Evolutionary conservation across 192 early-diverging fungal species (phyloP), one percentile per base, ranked within the genome.

Genomic region (Podila horticola): DNA sequence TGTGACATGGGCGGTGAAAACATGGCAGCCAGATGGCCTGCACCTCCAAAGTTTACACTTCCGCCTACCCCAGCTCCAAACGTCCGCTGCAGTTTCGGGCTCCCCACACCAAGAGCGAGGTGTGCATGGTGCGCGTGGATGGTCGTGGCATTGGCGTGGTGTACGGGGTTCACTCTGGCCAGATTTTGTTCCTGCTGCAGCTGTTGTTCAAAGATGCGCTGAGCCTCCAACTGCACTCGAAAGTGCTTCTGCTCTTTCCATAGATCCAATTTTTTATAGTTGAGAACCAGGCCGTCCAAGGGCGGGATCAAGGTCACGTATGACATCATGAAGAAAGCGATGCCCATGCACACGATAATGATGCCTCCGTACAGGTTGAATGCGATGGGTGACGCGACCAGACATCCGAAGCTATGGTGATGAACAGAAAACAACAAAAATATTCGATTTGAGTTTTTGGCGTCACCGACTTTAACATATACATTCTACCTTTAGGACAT

Each of bases 241-340:
- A 79, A 79, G 52, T 79, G 76, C n/a, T 66, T 79, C 50, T 79
- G 76, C 31, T 79, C 76, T 36, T 79, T 79, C 76, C 76, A 72
- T 36, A 59, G 70, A 38, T 68, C 76, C 48, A 72, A 60, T 26
- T 72, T 79, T 22, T 68, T 72, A 62, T 69, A 79, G 30, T 79
- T 79, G 51, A 79, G 68, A 22, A 79, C 72, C 17, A 79, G 50
- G 2, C 76, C 66, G 15, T 79, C 76, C 22, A 79, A 59, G 12
- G 70, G 76, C 2, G 76, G 76, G 36, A 79, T 79, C 26, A 79
- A 33, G 20, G 59, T 79, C 33, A 79, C 70, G 28, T 68, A 79
- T 8, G 76, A 79, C 33, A 79, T 59, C 66, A 79, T 72, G 31
- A 72, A 79, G 60, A 79, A 72, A 0, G 76, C 69, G 12, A 79